These are phyloP conservation scores for Amauroascus verrucosus DNA, from an alignment of 2,329 filamentous ascomycete species.

Conservation along the genomic window DNA sequence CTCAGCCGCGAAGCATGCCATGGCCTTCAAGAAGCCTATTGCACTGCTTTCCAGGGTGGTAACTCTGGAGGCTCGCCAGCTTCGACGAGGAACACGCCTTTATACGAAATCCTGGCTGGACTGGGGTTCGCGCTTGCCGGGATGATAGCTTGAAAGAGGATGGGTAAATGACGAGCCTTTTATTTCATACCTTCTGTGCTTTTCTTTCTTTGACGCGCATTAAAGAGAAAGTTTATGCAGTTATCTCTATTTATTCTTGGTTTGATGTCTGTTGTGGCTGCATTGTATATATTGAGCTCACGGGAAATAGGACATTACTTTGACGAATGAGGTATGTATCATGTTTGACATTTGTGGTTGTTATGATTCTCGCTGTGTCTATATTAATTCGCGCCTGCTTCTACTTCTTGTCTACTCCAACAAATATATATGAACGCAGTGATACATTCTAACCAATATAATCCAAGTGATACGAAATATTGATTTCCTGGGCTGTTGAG, in stretches of 20 bases:
- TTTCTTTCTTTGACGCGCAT: neutral
- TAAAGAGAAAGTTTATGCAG: neutral
- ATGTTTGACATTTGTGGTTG: neutral
- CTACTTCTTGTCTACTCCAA: too few species aligned
- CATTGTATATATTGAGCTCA: neutral
- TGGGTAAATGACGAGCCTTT: neutral
- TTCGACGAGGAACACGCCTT: slow-evolving; percentile 1
- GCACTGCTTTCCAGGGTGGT: slow-evolving; percentile 30
- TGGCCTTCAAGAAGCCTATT: slow-evolving; percentile 40
- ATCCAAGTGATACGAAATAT: neutral
- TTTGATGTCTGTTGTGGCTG: neutral
- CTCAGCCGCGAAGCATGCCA: slow-evolving; percentile 41
- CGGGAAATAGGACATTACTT: neutral
- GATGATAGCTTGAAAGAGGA: slow-evolving; percentile 31
- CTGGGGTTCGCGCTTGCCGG: slow-evolving; percentile 39
- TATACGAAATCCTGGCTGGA: slow-evolving; percentile 36
- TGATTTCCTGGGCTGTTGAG: neutral
- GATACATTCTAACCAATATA: neutral
- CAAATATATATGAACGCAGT: too few species aligned
- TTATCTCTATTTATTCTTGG: neutral
- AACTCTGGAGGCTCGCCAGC: slow-evolving; percentile 10
- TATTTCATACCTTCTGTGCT: neutral
- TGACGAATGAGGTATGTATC: neutral
- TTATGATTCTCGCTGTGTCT: too few species aligned
- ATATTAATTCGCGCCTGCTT: too few species aligned